Evolutionary conservation across 768 basidiomycete species (phyloP).

Genomic region (Filobasidium floriforme): DNA sequence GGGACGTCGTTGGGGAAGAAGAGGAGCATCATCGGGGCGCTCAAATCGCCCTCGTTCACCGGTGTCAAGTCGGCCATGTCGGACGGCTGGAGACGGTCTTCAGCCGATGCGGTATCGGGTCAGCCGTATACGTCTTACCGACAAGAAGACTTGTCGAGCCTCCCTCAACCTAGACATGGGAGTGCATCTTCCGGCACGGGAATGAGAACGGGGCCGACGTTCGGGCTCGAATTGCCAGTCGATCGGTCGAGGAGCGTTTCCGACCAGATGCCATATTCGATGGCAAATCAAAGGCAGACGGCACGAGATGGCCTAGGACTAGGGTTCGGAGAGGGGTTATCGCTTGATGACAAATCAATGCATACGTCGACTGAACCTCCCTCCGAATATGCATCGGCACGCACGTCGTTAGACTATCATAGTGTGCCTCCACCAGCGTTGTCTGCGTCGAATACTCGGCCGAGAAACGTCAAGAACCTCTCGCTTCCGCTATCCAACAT

Average conservation of each 20-base stretch:
- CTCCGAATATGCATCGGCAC: neutral
- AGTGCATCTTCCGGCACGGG: neutral
- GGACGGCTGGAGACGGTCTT: conserved; percentile 7
- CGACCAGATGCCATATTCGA: neutral
- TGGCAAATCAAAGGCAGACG: neutral
- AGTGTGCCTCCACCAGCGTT: neutral
- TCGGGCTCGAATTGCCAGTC: neutral
- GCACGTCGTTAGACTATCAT: neutral
- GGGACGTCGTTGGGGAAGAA: neutral
- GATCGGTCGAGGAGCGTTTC: conserved; percentile 4
- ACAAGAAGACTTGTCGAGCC: too few relatives aligned
- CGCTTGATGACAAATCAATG: neutral
- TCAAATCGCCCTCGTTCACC: neutral
- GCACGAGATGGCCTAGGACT: neutral
- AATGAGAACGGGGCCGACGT: neutral
- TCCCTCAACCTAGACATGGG: too few relatives aligned
- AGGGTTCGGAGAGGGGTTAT: neutral
- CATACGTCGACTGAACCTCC: neutral
- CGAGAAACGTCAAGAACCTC: conserved; percentile 14
- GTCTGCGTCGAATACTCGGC: conserved; percentile 1
- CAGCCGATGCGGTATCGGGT: neutral
- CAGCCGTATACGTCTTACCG: neutral
- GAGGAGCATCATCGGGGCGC: neutral
- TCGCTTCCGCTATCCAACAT: conserved; percentile 16
- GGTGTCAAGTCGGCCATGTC: neutral